A percentile compares a stretch with the other conserved stretches of the same genome.
These are phyloP conservation scores for Yamadazyma mexicana DNA, from an alignment of 1,139 yeast genomes.

Conservation along the genomic window DNA sequence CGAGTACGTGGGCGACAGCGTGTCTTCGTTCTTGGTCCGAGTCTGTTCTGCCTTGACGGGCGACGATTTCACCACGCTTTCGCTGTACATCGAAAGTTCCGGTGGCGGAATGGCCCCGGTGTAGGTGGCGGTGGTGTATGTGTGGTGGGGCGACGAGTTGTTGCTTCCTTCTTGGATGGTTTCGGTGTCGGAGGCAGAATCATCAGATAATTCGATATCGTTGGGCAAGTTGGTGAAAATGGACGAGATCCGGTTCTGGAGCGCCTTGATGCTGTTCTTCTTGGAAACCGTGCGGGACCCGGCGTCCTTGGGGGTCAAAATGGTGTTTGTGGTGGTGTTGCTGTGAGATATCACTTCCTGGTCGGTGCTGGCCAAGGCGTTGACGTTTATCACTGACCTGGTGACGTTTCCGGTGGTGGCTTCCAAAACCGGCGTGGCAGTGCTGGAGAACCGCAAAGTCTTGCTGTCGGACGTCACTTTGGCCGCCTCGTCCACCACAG, in stretches of 20 bases:
- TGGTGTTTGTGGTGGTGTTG: constrained; percentile 2
- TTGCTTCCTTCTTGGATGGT: constrained; percentile 20
- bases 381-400: constrained; percentile 34
- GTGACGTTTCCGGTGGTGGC: constrained; percentile 25
- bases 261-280: constrained; percentile 13
- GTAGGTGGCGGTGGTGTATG: neutral
- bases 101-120: constrained; percentile 14
- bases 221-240: constrained; percentile 49
- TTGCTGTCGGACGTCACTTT: constrained; percentile 35
- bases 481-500: constrained; percentile 15
- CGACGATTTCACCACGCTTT: constrained; percentile 30
- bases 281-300: constrained; percentile 4
- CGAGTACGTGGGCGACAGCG: constrained; percentile 32
- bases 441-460: constrained; percentile 29
- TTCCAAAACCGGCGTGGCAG: constrained; percentile 17
- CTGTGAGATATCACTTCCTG: constrained; percentile 4
- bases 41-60: constrained; percentile 28
- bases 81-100: constrained; percentile 28
- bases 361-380: constrained; percentile 29
- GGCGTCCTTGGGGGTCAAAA: neutral
- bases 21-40: constrained; percentile 7
- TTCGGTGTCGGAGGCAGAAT: constrained; percentile 46
- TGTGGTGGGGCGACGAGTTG: constrained; percentile 17
- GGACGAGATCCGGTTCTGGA: constrained; percentile 34
- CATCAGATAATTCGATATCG: constrained; percentile 50